These are phyloP conservation scores for Podaxis mareebaensis DNA, from an alignment of 768 basidiomycete species.

Conservation along the genomic window DNA sequence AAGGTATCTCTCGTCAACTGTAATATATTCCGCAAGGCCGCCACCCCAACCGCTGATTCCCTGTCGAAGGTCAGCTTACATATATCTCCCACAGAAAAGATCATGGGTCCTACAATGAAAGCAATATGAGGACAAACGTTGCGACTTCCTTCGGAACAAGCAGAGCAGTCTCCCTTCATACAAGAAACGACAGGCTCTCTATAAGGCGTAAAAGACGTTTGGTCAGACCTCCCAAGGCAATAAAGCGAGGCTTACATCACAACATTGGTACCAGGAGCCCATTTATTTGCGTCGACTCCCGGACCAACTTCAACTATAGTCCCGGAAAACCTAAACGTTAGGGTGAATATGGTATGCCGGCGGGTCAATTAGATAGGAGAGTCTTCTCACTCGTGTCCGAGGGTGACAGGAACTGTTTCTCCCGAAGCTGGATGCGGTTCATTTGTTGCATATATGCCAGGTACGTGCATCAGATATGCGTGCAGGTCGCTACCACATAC, in stretches of 20 bases:
- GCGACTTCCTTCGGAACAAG: constrained; percentile 33
- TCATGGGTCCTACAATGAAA: constrained; percentile 33
- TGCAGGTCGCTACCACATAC: constrained; percentile 53
- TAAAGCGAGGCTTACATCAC: constrained; percentile 26
- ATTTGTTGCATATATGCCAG: constrained; percentile 27
- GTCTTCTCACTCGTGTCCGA: constrained; percentile 46
- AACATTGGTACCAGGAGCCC: constrained; percentile 35
- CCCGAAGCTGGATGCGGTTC: constrained; percentile 39
- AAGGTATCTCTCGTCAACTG: constrained; percentile 33
- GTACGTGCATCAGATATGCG: constrained; percentile 33
- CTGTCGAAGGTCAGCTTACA: constrained; percentile 21
- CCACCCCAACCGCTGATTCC: constrained; percentile 41
- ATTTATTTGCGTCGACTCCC: constrained; percentile 33
- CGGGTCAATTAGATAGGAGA: not conserved
- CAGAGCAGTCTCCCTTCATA: constrained; percentile 32
- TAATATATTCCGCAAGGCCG: constrained; percentile 46
- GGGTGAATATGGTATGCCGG: not conserved
- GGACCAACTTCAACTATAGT: constrained; percentile 35
- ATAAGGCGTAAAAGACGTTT: not conserved
- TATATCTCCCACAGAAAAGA: not conserved
- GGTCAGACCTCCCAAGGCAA: not conserved
- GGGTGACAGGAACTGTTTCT: constrained; percentile 39
- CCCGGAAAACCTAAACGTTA: constrained; percentile 31
- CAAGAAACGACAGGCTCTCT: constrained; percentile 47
- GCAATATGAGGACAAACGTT: constrained; percentile 35